These are phyloP conservation scores for Starmerella bombicola DNA, from an alignment of 805 yeast genomes.

Conservation along the genomic window DNA sequence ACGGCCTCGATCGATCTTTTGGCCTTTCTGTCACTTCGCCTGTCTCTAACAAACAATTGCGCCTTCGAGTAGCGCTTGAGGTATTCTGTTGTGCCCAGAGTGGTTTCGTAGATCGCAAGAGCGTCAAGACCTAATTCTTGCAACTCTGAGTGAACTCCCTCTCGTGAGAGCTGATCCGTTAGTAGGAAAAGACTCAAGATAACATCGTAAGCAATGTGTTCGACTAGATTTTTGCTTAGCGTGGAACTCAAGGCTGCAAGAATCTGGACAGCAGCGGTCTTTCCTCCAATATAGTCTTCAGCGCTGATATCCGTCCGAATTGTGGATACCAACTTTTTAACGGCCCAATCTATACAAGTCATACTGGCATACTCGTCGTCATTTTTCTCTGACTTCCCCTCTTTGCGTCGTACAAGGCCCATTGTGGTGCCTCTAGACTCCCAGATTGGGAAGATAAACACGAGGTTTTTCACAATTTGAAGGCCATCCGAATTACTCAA, in stretches of 20 bases:
- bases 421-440: constrained; percentile 28
- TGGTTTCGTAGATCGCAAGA: constrained; percentile 49
- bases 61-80: constrained; percentile 50
- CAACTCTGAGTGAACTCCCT: constrained; percentile 35
- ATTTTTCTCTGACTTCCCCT: neutral
- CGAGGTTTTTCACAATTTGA: constrained; percentile 55
- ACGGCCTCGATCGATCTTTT: constrained; percentile 66
- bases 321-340: constrained; percentile 48
- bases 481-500: constrained; percentile 50
- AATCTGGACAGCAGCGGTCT: constrained; percentile 56
- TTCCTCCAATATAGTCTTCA: constrained; percentile 38
- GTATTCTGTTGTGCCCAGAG: constrained; percentile 61
- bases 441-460: constrained; percentile 53
- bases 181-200: constrained; percentile 43
- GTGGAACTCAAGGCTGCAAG: constrained; percentile 52
- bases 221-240: constrained; percentile 34
- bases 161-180: constrained; percentile 29
- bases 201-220: constrained; percentile 36
- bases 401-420: neutral
- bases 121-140: constrained; percentile 49
- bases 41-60: constrained; percentile 43
- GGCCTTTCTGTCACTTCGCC: constrained; percentile 65
- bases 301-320: constrained; percentile 48
- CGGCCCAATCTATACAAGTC: constrained; percentile 46
- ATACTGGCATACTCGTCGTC: constrained; percentile 5